A percentile compares a stretch with the other conserved stretches of the same genome.
phyloP scores from a whole-genome alignment of 2,329 filamentous ascomycete species.

The Microdochium trichocladiopsis region DNA sequence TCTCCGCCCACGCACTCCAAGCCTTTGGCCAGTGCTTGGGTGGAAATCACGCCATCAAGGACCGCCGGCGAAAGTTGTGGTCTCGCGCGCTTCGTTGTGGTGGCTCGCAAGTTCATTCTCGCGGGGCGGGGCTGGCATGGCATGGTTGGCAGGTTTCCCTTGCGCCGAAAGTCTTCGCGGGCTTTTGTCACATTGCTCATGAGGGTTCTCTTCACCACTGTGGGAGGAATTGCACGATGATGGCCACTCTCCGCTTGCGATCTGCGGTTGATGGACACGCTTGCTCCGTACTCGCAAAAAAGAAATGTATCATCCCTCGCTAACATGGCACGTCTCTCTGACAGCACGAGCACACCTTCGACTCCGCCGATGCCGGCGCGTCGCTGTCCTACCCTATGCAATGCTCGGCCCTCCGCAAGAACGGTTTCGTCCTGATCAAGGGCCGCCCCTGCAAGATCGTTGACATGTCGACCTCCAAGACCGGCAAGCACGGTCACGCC shows the following conservation, averaged over 20 bases:
- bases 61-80: too few relatives aligned
- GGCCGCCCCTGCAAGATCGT: constrained; percentile 99
- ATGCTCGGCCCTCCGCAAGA: constrained; percentile 99
- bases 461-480: constrained; percentile 99
- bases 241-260: too few relatives aligned
- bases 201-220: too few relatives aligned
- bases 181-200: constrained; percentile 2
- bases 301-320: constrained; percentile 2
- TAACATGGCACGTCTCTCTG: constrained; percentile 3
- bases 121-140: background rate
- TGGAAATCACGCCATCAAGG: too few relatives aligned
- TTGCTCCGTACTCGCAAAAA: too few relatives aligned
- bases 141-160: background rate
- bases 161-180: background rate
- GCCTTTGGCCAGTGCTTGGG: too few relatives aligned
- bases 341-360: constrained; percentile 70
- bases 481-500: constrained; percentile 99
- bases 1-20: background rate
- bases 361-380: constrained; percentile 91
- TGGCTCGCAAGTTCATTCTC: background rate
- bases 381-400: constrained; percentile 95
- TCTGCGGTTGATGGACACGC: too few relatives aligned
- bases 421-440: constrained; percentile 98
- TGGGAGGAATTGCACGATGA: too few relatives aligned
- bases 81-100: background rate